Evolutionary conservation across 2,329 filamentous ascomycete species (phyloP), one percentile per base, ranked within the genome.

Genomic region (Blumeriella jaapii): DNA sequence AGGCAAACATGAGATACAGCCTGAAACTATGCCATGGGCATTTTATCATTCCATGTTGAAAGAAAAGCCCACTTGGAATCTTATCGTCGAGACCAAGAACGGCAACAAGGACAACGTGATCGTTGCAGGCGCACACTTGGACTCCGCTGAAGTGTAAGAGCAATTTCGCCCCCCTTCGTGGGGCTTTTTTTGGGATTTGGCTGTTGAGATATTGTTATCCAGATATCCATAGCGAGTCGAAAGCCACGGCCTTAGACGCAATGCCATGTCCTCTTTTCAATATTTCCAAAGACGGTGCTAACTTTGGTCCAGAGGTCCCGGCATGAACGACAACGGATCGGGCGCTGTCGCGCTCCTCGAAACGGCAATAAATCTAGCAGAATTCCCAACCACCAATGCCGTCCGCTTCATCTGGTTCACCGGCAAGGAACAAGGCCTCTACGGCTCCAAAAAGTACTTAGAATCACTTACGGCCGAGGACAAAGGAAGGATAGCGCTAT

Each of bases 391-490:
- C 46, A 68, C 68, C 54, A 78, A 78, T 60, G 74, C 69, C 44
- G 71, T 78, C 9, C 70, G 73, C 34, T 77, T 78, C 39, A 71
- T 68, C 3, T 78, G 74, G 72, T 78, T 73, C 71, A 64, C 71
- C 0, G 74, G 64, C 22, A 74, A 78, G 55, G 74, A 79, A 56
- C 70, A 76, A 46, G 71, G 73, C 14, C 67, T 77, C 1, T 9
- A 78, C 4, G 74, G 62, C 44, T 86, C 64, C 46, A 72, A 65
- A 48, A 70, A 67, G 57, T 79, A 78, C 49, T 70, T 72, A 16
- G 58, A 59, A 2, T 58, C 59, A 14, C 62, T 78, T 13, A 55
- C 65, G 0, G 43, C 59, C 1, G 64, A 66, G 15, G 73, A 78
- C 56, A 75, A 75, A 54, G 46, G 56, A 38, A 70, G 71, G 58